These are phyloP conservation scores for Leptographium lundbergii DNA, from an alignment of 2,329 filamentous ascomycete species.

Conservation along the genomic window DNA sequence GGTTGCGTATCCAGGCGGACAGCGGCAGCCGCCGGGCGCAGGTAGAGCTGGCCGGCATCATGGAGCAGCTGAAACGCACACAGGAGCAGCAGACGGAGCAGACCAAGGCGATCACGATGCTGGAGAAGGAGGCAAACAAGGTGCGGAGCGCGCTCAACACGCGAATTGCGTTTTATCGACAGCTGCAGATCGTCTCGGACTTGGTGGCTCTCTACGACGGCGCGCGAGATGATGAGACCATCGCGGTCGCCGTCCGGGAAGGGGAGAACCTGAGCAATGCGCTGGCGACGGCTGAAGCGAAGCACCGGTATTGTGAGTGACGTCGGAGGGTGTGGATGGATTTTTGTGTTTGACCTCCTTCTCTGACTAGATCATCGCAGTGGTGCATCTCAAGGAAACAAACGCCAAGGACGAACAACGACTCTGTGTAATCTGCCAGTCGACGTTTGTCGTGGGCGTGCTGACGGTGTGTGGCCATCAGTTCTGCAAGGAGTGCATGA, in stretches of 20 bases:
- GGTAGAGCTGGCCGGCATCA: constrained; percentile 53
- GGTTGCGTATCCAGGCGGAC: constrained; percentile 44
- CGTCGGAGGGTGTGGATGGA: neutral
- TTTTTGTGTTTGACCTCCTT: neutral
- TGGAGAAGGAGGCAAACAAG: constrained; percentile 61
- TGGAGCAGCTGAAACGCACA: constrained; percentile 47
- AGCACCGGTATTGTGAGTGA: constrained; percentile 56
- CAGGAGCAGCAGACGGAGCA: constrained; percentile 41
- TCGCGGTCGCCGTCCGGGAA: constrained; percentile 27
- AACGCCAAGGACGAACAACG: constrained; percentile 51
- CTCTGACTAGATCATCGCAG: constrained; percentile 17
- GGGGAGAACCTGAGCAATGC: constrained; percentile 43
- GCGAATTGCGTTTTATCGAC: constrained; percentile 78
- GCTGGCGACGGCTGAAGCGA: constrained; percentile 53
- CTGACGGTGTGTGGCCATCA: constrained; percentile 83
- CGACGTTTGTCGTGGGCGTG: constrained; percentile 62
- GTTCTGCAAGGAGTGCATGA: constrained; percentile 82
- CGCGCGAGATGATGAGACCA: constrained; percentile 36
- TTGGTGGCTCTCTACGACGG: constrained; percentile 66
- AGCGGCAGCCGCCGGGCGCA: constrained; percentile 40
- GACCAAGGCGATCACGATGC: constrained; percentile 29
- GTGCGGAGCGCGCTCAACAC: constrained; percentile 74
- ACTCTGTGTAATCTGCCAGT: constrained; percentile 79
- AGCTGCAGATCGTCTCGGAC: constrained; percentile 84
- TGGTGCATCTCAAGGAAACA: constrained; percentile 39